Percentiles rank a stretch among this genome's conserved stretches.
phyloP scores from a whole-genome alignment of 176 grass and related monocot genomes.

The Aegilops bicornis region DNA sequence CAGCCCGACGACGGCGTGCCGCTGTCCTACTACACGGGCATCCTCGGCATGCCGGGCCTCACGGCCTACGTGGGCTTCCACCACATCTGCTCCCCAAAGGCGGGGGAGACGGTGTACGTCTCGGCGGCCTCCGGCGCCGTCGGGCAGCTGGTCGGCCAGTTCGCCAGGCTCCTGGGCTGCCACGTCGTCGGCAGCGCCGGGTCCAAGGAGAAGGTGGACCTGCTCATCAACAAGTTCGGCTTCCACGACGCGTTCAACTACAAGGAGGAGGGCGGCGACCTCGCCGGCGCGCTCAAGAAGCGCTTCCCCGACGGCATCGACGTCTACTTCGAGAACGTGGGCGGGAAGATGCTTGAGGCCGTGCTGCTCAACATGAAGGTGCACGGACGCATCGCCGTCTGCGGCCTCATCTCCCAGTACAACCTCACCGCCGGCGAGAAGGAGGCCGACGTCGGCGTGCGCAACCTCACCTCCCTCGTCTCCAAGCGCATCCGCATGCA shows the following conservation, averaged over 20 bases:
- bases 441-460: constrained; percentile 25
- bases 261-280: constrained; percentile 59
- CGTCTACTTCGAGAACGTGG: constrained; percentile 94
- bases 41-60: constrained; percentile 64
- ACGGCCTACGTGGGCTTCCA: constrained; percentile 77
- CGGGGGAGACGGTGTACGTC: constrained; percentile 57
- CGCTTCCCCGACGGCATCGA: constrained; percentile 78
- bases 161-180: constrained; percentile 72
- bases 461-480: constrained; percentile 40
- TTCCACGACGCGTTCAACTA: constrained; percentile 93
- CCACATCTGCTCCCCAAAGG: constrained; percentile 66
- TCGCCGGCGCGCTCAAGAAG: constrained; percentile 35
- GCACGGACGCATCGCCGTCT: constrained; percentile 56
- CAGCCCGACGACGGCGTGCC: constrained; percentile 4
- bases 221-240: constrained; percentile 51
- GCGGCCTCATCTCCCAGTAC: constrained; percentile 80
- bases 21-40: constrained; percentile 59
- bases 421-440: constrained; percentile 45
- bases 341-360: constrained; percentile 69
- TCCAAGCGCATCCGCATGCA: constrained; percentile 49
- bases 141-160: constrained; percentile 76
- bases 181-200: constrained; percentile 74
- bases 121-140: constrained; percentile 72
- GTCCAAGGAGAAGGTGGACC: constrained; percentile 60
- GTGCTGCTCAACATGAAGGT: constrained; percentile 62